These are phyloP conservation scores for Athelia psychrophila DNA, from an alignment of 1,284 basidiomycete genomes.

Conservation along the genomic window DNA sequence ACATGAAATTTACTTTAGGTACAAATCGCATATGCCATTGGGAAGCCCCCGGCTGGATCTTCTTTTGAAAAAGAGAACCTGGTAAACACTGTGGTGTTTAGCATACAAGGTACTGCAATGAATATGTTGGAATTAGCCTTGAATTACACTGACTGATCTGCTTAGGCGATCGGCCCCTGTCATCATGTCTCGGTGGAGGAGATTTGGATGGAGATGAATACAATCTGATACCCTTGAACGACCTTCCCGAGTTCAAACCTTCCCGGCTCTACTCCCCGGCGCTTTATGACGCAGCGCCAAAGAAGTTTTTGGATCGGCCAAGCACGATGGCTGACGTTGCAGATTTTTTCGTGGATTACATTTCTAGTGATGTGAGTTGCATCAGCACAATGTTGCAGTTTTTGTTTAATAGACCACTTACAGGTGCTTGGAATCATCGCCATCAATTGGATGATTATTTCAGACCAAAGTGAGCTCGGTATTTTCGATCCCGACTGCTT, in stretches of 20 bases:
- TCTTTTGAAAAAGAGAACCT: slow-evolving; percentile 51
- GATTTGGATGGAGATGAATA: slow-evolving; percentile 64
- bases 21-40: slow-evolving; percentile 57
- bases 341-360: slow-evolving; percentile 72
- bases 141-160: background rate
- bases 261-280: slow-evolving; percentile 36
- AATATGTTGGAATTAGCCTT: background rate
- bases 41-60: slow-evolving; percentile 47
- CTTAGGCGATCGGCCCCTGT: slow-evolving; percentile 54
- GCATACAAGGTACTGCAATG: slow-evolving; percentile 38
- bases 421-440: slow-evolving; percentile 63
- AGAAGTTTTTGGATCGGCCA: slow-evolving; percentile 44
- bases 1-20: slow-evolving; percentile 21
- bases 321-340: slow-evolving; percentile 70
- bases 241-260: slow-evolving; percentile 35
- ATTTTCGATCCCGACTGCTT: slow-evolving; percentile 62
- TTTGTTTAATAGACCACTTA: slow-evolving; percentile 1
- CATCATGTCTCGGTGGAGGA: slow-evolving; percentile 62
- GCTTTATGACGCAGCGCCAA: slow-evolving; percentile 47
- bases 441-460: slow-evolving; percentile 60
- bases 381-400: slow-evolving; percentile 5
- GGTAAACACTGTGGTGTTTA: slow-evolving; percentile 58
- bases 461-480: slow-evolving; percentile 56
- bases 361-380: slow-evolving; percentile 55
- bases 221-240: slow-evolving; percentile 46